phyloP scores from a whole-genome alignment of 208 protist genomes.

The Leishmania turanica region DNA sequence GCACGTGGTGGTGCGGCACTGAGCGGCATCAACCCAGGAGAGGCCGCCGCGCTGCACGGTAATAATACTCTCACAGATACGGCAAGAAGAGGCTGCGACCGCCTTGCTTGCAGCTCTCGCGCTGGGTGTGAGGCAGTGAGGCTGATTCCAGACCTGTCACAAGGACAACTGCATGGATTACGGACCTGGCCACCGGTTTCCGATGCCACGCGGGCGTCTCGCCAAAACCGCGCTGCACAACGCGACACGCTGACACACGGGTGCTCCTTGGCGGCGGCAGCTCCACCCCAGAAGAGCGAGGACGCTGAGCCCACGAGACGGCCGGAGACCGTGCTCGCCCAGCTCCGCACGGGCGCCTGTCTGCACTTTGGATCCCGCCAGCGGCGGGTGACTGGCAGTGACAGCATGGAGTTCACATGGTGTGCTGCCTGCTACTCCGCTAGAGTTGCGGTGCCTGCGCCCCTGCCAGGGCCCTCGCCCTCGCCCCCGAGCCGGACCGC shows the following conservation, averaged over 20 bases:
- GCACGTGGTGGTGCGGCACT: background rate
- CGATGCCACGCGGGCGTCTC: background rate
- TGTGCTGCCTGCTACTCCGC: background rate
- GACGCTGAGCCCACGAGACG: background rate
- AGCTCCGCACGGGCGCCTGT: background rate
- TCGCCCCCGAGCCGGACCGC: background rate
- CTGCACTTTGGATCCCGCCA: no score
- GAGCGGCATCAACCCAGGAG: background rate
- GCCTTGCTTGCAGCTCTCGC: background rate
- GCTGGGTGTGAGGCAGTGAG: background rate
- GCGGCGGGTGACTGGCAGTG: background rate
- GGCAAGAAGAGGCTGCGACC: background rate
- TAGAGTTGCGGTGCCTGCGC: background rate
- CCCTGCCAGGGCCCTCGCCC: background rate
- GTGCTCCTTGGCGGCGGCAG: background rate
- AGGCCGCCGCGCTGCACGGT: background rate
- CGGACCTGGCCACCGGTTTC: background rate
- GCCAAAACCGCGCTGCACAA: background rate
- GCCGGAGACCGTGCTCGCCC: background rate
- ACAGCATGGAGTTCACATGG: background rate
- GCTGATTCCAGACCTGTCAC: background rate
- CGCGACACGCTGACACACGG: background rate
- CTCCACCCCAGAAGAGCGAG: background rate
- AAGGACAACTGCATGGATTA: background rate
- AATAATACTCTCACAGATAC: background rate